Percentiles rank a stretch among this genome's conserved stretches.
phyloP scores from a whole-genome alignment of 345 rosid species.

The Turritis glabra region DNA sequence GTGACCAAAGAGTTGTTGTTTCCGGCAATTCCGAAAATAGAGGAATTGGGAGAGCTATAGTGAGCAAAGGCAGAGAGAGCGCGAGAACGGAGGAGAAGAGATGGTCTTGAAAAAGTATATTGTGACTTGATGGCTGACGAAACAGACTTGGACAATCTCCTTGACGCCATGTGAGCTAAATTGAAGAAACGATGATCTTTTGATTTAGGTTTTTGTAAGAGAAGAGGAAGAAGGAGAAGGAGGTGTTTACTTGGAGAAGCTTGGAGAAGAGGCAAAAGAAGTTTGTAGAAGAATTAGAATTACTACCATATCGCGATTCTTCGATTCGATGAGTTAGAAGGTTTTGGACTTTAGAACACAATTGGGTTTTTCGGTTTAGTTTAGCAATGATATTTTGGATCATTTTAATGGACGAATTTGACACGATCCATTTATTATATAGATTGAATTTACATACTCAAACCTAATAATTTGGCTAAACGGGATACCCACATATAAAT shows the following conservation, averaged over 20 bases:
- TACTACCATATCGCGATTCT: neutral
- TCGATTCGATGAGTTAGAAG: neutral
- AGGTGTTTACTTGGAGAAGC: neutral
- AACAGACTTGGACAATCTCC: constrained; percentile 19
- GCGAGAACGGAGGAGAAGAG: constrained; percentile 21
- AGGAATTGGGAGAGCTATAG: neutral
- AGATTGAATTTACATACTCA: too few relatives aligned
- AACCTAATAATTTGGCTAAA: too few relatives aligned
- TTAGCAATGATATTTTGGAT: too few relatives aligned
- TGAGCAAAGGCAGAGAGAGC: constrained; percentile 22
- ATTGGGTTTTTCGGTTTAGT: neutral
- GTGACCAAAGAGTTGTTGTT: neutral
- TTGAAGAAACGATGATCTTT: neutral
- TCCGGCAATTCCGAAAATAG: neutral
- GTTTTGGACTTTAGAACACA: neutral
- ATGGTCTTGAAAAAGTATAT: neutral
- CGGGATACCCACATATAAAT: too few relatives aligned
- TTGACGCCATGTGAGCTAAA: constrained; percentile 23
- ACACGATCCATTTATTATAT: too few relatives aligned
- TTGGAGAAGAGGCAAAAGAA: constrained; percentile 33
- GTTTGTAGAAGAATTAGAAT: neutral
- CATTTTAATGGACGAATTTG: too few relatives aligned
- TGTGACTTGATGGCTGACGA: constrained; percentile 1
- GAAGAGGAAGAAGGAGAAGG: neutral
- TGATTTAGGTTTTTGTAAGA: neutral